phyloP scores from a whole-genome alignment of 2,329 filamentous ascomycete species.

The Sclerotinia sclerotiorum region DNA sequence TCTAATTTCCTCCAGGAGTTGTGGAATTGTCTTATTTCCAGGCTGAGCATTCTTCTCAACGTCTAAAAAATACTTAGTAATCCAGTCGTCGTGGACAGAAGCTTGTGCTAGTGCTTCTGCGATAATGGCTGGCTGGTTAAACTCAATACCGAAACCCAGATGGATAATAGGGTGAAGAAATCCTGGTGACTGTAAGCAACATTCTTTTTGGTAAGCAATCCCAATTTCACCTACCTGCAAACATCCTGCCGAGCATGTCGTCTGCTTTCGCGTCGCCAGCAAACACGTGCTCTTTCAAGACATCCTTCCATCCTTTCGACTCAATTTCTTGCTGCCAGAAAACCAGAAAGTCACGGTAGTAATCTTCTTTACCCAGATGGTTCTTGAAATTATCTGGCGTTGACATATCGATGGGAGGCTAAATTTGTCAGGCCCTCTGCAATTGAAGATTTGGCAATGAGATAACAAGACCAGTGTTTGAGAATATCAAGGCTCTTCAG shows the following conservation, averaged over 20 bases:
- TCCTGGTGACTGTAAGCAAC: conserved; percentile 44
- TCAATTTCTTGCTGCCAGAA: conserved; percentile 78
- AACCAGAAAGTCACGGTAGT: conserved; percentile 72
- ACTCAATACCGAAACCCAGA: conserved; percentile 81
- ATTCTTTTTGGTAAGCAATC: too few relatives aligned
- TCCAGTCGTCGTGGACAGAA: conserved; percentile 61
- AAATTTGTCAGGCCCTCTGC: conserved; percentile 38
- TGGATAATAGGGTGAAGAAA: conserved; percentile 82
- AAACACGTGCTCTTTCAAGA: conserved; percentile 69
- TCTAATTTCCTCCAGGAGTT: conserved; percentile 61
- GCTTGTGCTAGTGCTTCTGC: conserved; percentile 78
- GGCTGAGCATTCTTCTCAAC: conserved; percentile 50
- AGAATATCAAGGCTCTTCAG: not conserved
- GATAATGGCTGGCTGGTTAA: conserved; percentile 75
- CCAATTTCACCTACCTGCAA: conserved; percentile 50
- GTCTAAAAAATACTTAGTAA: conserved; percentile 53
- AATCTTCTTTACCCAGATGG: conserved; percentile 61
- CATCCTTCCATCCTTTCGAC: conserved; percentile 57
- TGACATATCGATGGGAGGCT: conserved; percentile 46
- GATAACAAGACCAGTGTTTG: not conserved
- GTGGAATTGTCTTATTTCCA: conserved; percentile 49
- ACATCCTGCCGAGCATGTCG: conserved; percentile 68
- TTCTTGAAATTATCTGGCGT: conserved; percentile 55
- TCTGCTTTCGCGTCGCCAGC: conserved; percentile 62
- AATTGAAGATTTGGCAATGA: conserved; percentile 4